Conservation (phyloP, 1,284 basidiomycete genomes). For the Cutaneotrichosporon dermatis region DNA sequence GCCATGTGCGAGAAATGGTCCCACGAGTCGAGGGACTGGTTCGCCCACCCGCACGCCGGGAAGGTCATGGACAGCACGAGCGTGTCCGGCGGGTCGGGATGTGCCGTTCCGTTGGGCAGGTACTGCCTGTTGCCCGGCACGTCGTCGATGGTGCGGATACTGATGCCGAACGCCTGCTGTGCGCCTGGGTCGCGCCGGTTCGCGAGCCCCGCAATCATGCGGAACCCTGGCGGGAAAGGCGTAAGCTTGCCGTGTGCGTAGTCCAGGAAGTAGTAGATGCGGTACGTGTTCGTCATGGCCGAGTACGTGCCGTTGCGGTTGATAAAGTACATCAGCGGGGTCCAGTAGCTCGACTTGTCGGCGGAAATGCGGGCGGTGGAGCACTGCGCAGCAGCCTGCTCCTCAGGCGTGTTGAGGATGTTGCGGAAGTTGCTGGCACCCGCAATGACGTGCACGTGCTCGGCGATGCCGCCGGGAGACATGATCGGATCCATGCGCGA, state of each 20-base stretch:
- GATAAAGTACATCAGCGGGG: constrained; percentile 50
- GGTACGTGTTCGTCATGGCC: constrained; percentile 26
- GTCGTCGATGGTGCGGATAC: constrained; percentile 12
- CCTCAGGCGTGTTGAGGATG: constrained; percentile 20
- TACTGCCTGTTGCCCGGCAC: constrained; percentile 14
- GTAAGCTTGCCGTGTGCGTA: neutral
- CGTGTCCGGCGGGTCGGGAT: constrained; percentile 26
- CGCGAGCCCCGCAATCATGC: constrained; percentile 48
- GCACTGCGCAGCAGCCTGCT: constrained; percentile 30
- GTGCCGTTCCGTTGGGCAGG: constrained; percentile 33
- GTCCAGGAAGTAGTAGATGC: constrained; percentile 37
- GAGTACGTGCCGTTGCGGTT: constrained; percentile 25
- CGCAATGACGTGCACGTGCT: constrained; percentile 46
- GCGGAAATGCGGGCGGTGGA: constrained; percentile 34
- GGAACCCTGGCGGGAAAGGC: constrained; percentile 49
- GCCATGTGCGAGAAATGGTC: constrained; percentile 49
- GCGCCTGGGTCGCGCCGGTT: constrained; percentile 14
- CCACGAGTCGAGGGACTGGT: constrained; percentile 27
- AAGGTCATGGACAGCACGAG: constrained; percentile 30
- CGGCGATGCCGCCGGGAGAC: constrained; percentile 33
- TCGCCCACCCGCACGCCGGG: constrained; percentile 39
- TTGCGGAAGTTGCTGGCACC: constrained; percentile 39
- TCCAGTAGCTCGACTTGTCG: constrained; percentile 53
- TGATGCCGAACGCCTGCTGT: neutral
- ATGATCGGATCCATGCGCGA: constrained; percentile 47